These are phyloP conservation scores for Scedosporium minutisporum DNA, from an alignment of 2,329 filamentous ascomycete genomes.

Conservation along the genomic window DNA sequence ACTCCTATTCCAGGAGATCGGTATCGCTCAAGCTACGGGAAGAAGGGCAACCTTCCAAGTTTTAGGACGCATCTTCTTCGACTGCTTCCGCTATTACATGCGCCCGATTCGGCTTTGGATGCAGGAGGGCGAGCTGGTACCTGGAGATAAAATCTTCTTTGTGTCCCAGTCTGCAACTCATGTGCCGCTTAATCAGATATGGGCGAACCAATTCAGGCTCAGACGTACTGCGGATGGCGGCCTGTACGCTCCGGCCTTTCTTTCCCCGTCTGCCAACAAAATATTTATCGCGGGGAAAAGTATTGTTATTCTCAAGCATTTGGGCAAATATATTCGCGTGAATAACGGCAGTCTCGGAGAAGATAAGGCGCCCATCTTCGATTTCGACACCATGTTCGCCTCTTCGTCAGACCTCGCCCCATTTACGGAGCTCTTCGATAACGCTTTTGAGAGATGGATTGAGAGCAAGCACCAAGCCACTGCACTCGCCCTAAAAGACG, in stretches of 20 bases:
- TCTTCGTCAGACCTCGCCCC: slow-evolving; percentile 42
- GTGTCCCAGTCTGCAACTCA: slow-evolving; percentile 49
- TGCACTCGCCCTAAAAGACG: slow-evolving; percentile 53
- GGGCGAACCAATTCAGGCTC: slow-evolving; percentile 66
- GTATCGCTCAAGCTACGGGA: slow-evolving; percentile 59
- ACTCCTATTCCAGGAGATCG: slow-evolving; percentile 61
- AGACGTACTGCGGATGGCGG: slow-evolving; percentile 48
- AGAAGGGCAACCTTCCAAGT: slow-evolving; percentile 51
- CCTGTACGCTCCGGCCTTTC: slow-evolving; percentile 63
- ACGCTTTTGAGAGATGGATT: slow-evolving; percentile 68
- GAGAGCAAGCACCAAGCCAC: slow-evolving; percentile 62
- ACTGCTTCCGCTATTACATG: slow-evolving; percentile 74
- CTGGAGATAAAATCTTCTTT: slow-evolving; percentile 65
- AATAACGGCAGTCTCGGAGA: slow-evolving; percentile 12
- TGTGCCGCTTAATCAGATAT: slow-evolving; percentile 55
- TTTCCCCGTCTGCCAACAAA: slow-evolving; percentile 57
- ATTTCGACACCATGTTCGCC: slow-evolving; percentile 47
- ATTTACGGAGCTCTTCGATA: slow-evolving; percentile 65
- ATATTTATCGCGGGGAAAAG: slow-evolving; percentile 87
- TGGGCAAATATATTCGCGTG: slow-evolving; percentile 42
- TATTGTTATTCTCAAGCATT: slow-evolving; percentile 68
- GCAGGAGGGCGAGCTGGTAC: slow-evolving; percentile 61
- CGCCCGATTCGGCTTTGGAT: slow-evolving; percentile 77
- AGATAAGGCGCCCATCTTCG: slow-evolving; percentile 35
- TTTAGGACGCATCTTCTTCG: slow-evolving; percentile 62